Evolutionary conservation across 2,329 filamentous ascomycete species (phyloP), one percentile per base, ranked within the genome.

Genomic region (Aspergillus fumigatiaffinis): DNA sequence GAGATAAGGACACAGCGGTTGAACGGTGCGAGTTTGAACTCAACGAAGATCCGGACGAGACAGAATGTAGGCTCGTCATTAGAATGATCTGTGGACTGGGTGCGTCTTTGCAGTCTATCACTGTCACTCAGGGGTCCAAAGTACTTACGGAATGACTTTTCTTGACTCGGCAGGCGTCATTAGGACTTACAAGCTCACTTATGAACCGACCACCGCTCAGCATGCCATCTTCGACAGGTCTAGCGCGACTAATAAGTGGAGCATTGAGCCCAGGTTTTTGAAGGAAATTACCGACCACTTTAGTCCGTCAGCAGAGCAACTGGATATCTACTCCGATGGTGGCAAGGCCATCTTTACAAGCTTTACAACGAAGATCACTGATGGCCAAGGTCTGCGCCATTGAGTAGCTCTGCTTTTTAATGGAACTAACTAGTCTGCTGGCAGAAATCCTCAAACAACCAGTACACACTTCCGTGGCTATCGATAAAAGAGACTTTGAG

Each of bases 281-380:
- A 80, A 80, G 66, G 84, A 87, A 62, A 84, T 86, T 58, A 80
- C 84, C 28, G 85, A 87, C 53, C 86, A 86, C 68, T 88, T 88
- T 63, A 84, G 83, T 3, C 78, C 80, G 2, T 86, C 83, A 62
- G 85, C 85, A 0, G 85, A 88, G 68, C 83, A 87, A 69, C 74
- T 88, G 5, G 85, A 87, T 60, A 81, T 87, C 53, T 84, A 80
- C 59, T 79, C 80, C 9, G 80, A 86, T 52, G 80, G 83, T 14
- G 81, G 78, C 9, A 82, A 83, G 58, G 82, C 79, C 2, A 79
- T 84, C 6, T 87, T 87, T 68, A 87, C 84, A 4, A 88, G 85
- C 68, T 88, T 85, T 66, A 87, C 85, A 0, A 84, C 86, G 56
- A 87, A 87, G 66, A 79, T 87, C 23, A 78, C 78, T 44, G 82